Conservation (phyloP, 2,329 filamentous ascomycete genomes). For the Shiraia sp. region DNA sequence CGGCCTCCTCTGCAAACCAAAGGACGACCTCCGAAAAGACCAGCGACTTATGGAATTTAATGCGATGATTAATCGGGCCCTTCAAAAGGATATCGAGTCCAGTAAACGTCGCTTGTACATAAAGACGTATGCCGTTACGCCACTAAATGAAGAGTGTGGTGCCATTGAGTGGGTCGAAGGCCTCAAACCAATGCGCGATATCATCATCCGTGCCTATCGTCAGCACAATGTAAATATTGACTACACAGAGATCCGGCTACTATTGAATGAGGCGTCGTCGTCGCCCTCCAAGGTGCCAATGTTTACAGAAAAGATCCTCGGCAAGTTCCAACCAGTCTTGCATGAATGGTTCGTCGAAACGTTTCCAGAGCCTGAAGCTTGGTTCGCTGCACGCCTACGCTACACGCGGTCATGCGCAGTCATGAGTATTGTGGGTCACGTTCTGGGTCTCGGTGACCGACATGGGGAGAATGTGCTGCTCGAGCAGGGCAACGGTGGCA, state of each 20-base stretch:
- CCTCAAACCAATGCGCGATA: conserved; percentile 90
- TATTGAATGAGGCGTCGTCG: conserved; percentile 68
- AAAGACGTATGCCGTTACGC: conserved; percentile 95
- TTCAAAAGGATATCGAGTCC: conserved; percentile 89
- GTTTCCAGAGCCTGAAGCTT: conserved; percentile 88
- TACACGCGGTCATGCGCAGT: conserved; percentile 95
- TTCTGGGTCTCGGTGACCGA: conserved; percentile 88
- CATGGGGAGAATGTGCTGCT: conserved; percentile 97
- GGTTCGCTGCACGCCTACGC: conserved; percentile 84
- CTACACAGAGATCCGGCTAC: conserved; percentile 65
- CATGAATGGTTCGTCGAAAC: conserved; percentile 95
- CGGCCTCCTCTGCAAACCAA: conserved; percentile 92
- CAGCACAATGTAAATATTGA: conserved; percentile 70
- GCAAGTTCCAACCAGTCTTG: conserved; percentile 81
- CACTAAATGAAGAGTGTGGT: conserved; percentile 95
- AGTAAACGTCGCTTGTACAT: conserved; percentile 84
- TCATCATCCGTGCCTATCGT: conserved; percentile 77
- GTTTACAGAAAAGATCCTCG: conserved; percentile 69
- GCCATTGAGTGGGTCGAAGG: conserved; percentile 99
- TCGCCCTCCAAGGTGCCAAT: conserved; percentile 65
- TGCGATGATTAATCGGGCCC: conserved; percentile 90
- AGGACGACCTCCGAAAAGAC: conserved; percentile 96
- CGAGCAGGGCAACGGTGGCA: conserved; percentile 88
- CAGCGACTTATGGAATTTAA: conserved; percentile 99
- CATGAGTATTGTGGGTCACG: conserved; percentile 99